phyloP scores from a whole-genome alignment of 371 early-diverging fungal genomes.

The Nematocida sp. region DNA sequence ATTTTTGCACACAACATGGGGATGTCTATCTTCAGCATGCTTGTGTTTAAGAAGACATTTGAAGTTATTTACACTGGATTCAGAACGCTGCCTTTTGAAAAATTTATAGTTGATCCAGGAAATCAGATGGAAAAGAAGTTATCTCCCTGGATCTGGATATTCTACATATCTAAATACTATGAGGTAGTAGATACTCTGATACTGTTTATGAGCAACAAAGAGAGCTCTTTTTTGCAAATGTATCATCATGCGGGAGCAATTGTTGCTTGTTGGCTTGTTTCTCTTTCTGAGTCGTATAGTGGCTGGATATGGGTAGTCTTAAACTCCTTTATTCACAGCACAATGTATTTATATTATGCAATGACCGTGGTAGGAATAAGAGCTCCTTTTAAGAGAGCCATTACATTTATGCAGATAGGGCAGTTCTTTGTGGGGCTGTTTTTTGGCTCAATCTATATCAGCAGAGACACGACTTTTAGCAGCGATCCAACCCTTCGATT shows the following conservation, averaged over 20 bases:
- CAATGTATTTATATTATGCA: slow-evolving; percentile 65
- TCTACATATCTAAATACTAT: slow-evolving; percentile 62
- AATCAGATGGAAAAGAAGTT: slow-evolving; percentile 13
- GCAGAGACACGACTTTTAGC: slow-evolving; percentile 25
- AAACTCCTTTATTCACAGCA: slow-evolving; percentile 63
- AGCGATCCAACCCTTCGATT: slow-evolving; percentile 22
- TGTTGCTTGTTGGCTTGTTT: slow-evolving; percentile 59
- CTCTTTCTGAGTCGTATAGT: slow-evolving; percentile 34
- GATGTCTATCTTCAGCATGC: slow-evolving; percentile 56
- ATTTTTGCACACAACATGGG: slow-evolving; percentile 61
- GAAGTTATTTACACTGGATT: slow-evolving; percentile 39
- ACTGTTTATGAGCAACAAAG: slow-evolving; percentile 52
- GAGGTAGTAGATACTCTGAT: slow-evolving; percentile 63
- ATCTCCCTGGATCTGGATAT: slow-evolving; percentile 57
- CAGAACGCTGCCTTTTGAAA: slow-evolving; percentile 3
- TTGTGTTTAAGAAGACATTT: slow-evolving; percentile 57
- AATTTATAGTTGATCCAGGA: slow-evolving; percentile 46
- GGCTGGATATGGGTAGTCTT: slow-evolving; percentile 65
- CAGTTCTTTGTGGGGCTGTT: slow-evolving; percentile 60
- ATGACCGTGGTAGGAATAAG: slow-evolving; percentile 52
- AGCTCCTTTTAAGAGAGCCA: slow-evolving; percentile 53
- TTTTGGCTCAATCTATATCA: slow-evolving; percentile 44
- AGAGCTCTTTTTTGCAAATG: slow-evolving; percentile 60
- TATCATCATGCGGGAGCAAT: slow-evolving; percentile 67
- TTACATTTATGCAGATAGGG: slow-evolving; percentile 63